Base-by-base conservation (phyloP, 768 basidiomycete species). In the Panaeolus cyanescens region DNA sequence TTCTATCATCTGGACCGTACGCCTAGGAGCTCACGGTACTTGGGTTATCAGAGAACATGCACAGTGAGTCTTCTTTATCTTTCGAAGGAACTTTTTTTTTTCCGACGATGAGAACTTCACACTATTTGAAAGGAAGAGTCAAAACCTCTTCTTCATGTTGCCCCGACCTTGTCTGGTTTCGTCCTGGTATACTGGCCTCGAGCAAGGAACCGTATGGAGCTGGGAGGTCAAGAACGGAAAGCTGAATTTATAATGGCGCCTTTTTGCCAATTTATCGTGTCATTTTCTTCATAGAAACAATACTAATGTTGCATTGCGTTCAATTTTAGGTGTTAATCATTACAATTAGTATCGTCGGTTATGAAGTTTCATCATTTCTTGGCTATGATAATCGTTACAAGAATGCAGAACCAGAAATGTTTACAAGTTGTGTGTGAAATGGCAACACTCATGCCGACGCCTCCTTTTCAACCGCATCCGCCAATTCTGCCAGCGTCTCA, bases 401-500 rank as follows among this genome's bases (percentile, higher is more conserved):
- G n/a, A n/a, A n/a, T n/a, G n/a, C n/a, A n/a, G n/a, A n/a, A n/a
- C n/a, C n/a, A n/a, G n/a, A n/a, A n/a, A n/a, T n/a, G n/a, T n/a
- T n/a, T n/a, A n/a, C n/a, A n/a, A n/a, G n/a, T n/a, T n/a, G n/a
- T n/a, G n/a, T n/a, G n/a, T n/a, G n/a, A n/a, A n/a, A n/a, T n/a
- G n/a, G n/a, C n/a, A 28, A 15, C 25, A 28, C 19, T 50, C 45
- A 50, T 1, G 5, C 25, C 25, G 25, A 13, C 12, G 25, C 6
- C 25, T 83, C 84, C 57, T 69, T 66, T 55, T 83, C 80, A 1
- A 90, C 85, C 0, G 81, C 87, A 32, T 81, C 81, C 15, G 85
- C 86, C 80, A 92, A 78, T 40, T 81, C 80, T 30, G 81, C 83
- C 50, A 91, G 67, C 3, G 86, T 89, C 61, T 80, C 77, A 64